phyloP scores from a whole-genome alignment of 345 rosid genomes.

The Erodium maritimum region DNA sequence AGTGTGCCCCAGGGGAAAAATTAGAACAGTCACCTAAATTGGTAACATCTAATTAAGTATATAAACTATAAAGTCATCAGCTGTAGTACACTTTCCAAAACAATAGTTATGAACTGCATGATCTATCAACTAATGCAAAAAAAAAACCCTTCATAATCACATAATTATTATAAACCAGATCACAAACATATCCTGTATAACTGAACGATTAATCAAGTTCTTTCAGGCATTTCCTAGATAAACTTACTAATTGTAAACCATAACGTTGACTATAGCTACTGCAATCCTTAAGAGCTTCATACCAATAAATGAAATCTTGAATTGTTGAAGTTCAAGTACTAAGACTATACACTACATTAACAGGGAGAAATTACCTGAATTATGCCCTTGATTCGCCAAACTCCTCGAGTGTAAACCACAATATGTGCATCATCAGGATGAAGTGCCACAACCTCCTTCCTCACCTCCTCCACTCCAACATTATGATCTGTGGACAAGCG shows the following conservation, averaged over 20 bases:
- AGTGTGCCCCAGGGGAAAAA: no score
- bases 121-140: no score
- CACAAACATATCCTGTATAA: no score
- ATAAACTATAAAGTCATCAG: no score
- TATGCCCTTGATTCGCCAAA: slow-evolving; percentile 66
- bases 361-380: slow-evolving; percentile 35
- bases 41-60: no score
- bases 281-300: not conserved
- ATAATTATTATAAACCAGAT: no score
- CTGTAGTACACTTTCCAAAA: no score
- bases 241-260: not conserved
- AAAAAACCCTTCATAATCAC: no score
- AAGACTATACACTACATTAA: not conserved
- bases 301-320: not conserved
- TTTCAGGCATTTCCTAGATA: not conserved
- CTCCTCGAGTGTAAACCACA: slow-evolving; percentile 43
- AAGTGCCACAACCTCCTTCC: slow-evolving; percentile 58
- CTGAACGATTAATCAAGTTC: not conserved
- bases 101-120: no score
- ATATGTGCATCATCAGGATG: slow-evolving; percentile 57
- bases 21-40: no score
- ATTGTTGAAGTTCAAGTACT: not conserved
- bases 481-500: slow-evolving; percentile 53
- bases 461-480: slow-evolving; percentile 51
- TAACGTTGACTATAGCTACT: not conserved